These are phyloP conservation scores for Rhodotorula sp. DNA, from an alignment of 1,284 basidiomycete genomes.

Conservation along the genomic window DNA sequence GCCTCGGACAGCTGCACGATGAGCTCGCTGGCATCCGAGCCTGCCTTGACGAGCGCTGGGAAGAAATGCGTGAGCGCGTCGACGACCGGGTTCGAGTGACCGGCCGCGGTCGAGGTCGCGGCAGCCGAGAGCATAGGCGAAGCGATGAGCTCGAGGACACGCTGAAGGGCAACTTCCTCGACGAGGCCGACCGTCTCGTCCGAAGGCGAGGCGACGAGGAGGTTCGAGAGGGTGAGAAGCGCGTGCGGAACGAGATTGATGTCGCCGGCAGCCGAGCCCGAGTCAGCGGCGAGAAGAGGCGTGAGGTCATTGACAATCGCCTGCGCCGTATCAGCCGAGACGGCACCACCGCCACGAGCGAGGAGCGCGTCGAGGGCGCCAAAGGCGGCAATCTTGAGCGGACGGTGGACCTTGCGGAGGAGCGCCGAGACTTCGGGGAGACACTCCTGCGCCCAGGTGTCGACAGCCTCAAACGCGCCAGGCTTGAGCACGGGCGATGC, in stretches of 20 bases:
- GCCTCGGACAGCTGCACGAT: constrained; percentile 23
- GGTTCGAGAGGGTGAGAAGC: constrained; percentile 65
- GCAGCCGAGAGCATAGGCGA: constrained; percentile 61
- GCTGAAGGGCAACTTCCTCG: constrained; percentile 26
- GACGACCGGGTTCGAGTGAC: constrained; percentile 61
- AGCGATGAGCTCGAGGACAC: constrained; percentile 57
- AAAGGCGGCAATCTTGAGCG: constrained; percentile 78
- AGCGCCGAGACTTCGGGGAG: constrained; percentile 70
- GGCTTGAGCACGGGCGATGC: constrained; percentile 51
- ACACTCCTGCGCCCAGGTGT: constrained; percentile 76
- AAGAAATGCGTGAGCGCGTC: constrained; percentile 81
- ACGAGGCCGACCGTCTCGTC: constrained; percentile 55
- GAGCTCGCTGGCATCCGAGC: constrained; percentile 55
- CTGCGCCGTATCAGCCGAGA: constrained; percentile 53
- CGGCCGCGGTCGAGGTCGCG: neutral
- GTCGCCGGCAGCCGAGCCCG: constrained; percentile 54
- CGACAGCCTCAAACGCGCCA: constrained; percentile 46
- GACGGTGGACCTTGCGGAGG: constrained; percentile 73
- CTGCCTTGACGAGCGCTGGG: constrained; percentile 71
- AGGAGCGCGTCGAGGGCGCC: constrained; percentile 71
- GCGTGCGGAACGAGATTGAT: constrained; percentile 74
- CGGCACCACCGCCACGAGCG: constrained; percentile 64
- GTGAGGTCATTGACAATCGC: constrained; percentile 70
- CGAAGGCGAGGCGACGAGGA: constrained; percentile 62
- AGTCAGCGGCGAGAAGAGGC: constrained; percentile 59